Conservation (phyloP, 2,329 filamentous ascomycete genomes). For the Colletotrichum navitas region DNA sequence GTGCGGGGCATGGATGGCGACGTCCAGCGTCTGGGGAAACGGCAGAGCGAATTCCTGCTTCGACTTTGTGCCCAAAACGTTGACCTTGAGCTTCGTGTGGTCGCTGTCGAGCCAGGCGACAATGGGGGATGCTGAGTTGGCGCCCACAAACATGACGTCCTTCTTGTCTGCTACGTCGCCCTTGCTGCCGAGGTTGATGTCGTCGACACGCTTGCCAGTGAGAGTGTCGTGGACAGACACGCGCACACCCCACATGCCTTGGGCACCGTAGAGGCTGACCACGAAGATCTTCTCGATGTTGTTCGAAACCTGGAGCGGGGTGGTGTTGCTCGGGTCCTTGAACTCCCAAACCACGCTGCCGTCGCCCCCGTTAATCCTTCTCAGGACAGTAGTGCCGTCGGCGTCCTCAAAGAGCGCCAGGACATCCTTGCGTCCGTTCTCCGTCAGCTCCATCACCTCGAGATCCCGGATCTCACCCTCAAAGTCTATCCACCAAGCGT, state of each 20-base stretch:
- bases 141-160: slow-evolving; percentile 80
- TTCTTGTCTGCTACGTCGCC: slow-evolving; percentile 74
- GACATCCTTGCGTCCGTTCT: slow-evolving; percentile 75
- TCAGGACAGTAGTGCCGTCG: slow-evolving; percentile 68
- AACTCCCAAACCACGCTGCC: slow-evolving; percentile 86
- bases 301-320: slow-evolving; percentile 81
- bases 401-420: slow-evolving; percentile 75
- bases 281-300: slow-evolving; percentile 80
- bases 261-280: slow-evolving; percentile 77
- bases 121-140: slow-evolving; percentile 80
- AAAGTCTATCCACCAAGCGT: slow-evolving; percentile 79
- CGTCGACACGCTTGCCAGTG: slow-evolving; percentile 78
- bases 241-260: slow-evolving; percentile 81
- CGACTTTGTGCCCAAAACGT: slow-evolving; percentile 74
- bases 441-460: slow-evolving; percentile 81
- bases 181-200: slow-evolving; percentile 80
- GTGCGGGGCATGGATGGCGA: slow-evolving; percentile 81
- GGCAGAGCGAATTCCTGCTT: slow-evolving; percentile 67
- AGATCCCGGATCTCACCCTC: slow-evolving; percentile 73
- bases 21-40: slow-evolving; percentile 57
- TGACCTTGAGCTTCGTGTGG: slow-evolving; percentile 74
- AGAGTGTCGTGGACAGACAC: slow-evolving; percentile 79
- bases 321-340: slow-evolving; percentile 74
- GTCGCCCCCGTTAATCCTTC: slow-evolving; percentile 78
- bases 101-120: slow-evolving; percentile 79